Base-by-base conservation (phyloP, 441 rosid genomes). In the Syzygium syzygioides region DNA sequence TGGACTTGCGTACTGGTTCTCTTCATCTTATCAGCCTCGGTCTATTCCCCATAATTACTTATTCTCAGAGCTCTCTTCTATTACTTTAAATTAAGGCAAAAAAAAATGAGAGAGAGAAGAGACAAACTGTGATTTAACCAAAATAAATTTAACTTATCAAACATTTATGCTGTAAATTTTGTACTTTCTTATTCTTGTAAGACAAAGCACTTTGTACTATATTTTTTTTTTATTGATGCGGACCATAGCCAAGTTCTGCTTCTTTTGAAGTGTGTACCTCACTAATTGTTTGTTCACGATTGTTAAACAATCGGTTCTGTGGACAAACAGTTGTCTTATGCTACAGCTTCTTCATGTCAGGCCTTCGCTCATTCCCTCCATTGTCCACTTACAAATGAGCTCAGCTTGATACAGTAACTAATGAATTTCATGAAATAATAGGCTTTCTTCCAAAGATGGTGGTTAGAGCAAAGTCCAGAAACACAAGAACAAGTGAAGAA, bases 381-480 rank as follows among this genome's bases (percentile, higher is more conserved):
- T 50, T 71, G 50, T 71, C 48, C 83, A 41, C n/a, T 76, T 76
- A 6, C 53, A 41, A 76, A 76, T 10, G 5, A 76, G 52, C 83
- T 76, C 41, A 76, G 83, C 83, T 76, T 76, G 83, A 76, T 41
- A 41, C 83, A 41, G 26, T 23, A 17, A 76, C 86, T 89, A 56
- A 87, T 62, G 85, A 90, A 53, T 76, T 85, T 88, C 83, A 20
- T 88, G 85, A 76, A 76, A 76, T 55, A 5, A 62, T 87, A 97
- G 98, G 97, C 98, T 23, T 97, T 97, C 92, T 95, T 97, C 90
- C 92, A 94, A 59, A 93, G 96, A 91, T 97, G 99, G 99, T 97
- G 99, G 98, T 88, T 88, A 87, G 91, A 91, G 79, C 98, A 96
- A 93, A 95, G 95, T 88, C 90, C 86, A 20, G 93, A 93, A 90